Evolutionary conservation across 1,284 basidiomycete species (phyloP).

Genomic region (Austroboletus niveus): DNA sequence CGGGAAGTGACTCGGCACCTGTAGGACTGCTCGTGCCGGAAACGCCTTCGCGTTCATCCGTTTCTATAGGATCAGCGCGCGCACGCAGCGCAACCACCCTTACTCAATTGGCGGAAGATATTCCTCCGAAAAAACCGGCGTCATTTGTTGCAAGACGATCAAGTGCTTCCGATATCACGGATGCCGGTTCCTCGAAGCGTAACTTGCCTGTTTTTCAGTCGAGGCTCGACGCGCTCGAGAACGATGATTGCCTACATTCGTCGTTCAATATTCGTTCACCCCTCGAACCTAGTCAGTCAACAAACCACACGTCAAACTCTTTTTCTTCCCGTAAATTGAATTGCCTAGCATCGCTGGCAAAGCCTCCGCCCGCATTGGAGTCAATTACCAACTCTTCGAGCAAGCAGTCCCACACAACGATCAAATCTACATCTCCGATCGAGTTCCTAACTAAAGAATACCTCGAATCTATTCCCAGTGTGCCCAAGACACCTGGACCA

Average conservation of each 20-base stretch:
- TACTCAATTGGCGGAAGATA: conserved; percentile 5
- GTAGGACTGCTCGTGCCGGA: conserved; percentile 13
- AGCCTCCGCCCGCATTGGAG: background rate
- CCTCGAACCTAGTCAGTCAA: conserved; percentile 3
- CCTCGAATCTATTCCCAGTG: background rate
- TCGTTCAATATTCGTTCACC: conserved; percentile 22
- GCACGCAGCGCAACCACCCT: conserved; percentile 14
- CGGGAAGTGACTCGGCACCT: conserved; percentile 5
- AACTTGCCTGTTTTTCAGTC: conserved; percentile 5
- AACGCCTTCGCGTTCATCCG: conserved; percentile 24
- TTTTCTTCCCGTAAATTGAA: conserved; percentile 7
- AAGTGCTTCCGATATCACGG: conserved; percentile 1
- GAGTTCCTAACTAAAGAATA: background rate
- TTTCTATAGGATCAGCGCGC: conserved; percentile 16
- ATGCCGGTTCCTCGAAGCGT: conserved; percentile 1
- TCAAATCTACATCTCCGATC: conserved; percentile 6
- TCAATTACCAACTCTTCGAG: conserved; percentile 1
- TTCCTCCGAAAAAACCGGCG: conserved; percentile 1
- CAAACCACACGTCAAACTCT: background rate
- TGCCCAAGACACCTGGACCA: background rate
- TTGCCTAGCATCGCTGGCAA: conserved; percentile 11
- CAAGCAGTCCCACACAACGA: background rate
- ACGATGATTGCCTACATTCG: conserved; percentile 19
- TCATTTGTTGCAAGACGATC: conserved; percentile 1
- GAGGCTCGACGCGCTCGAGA: conserved; percentile 13